phyloP scores from a whole-genome alignment of 176 grass and related monocot genomes.

The Cenchrus americanus region DNA sequence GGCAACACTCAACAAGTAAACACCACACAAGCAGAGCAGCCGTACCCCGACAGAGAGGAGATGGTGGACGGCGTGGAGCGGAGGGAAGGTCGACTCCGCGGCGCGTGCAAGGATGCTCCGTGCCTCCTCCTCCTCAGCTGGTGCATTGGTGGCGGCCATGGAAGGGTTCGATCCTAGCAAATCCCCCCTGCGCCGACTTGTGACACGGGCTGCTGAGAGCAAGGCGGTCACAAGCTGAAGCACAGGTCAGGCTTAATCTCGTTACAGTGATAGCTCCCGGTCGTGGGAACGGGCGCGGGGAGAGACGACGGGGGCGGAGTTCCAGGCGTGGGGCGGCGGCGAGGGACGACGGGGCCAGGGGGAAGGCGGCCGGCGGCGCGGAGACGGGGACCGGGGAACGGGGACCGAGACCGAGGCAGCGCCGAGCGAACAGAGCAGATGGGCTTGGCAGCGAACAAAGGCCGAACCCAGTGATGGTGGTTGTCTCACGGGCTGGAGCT shows the following conservation, averaged over 20 bases:
- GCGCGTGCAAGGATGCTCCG: slow-evolving; percentile 43
- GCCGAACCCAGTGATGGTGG: too few species aligned
- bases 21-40: slow-evolving; percentile 1
- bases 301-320: background rate
- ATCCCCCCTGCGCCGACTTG: background rate
- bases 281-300: background rate
- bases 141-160: slow-evolving; percentile 26
- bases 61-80: slow-evolving; percentile 55
- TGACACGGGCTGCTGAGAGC: background rate
- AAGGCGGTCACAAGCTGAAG: background rate
- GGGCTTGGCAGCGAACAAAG: background rate
- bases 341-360: background rate
- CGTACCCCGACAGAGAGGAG: slow-evolving; percentile 73
- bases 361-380: slow-evolving; percentile 20
- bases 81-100: slow-evolving; percentile 46
- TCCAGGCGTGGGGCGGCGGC: background rate
- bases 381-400: slow-evolving; percentile 3
- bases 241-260: background rate
- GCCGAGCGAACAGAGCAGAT: background rate
- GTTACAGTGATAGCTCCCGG: background rate
- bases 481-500: too few species aligned
- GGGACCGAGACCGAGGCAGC: background rate
- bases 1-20: background rate
- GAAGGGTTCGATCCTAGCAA: slow-evolving; percentile 37
- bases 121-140: slow-evolving; percentile 37